phyloP scores from a whole-genome alignment of 176 grass and related monocot genomes.

The Typha latifolia region DNA sequence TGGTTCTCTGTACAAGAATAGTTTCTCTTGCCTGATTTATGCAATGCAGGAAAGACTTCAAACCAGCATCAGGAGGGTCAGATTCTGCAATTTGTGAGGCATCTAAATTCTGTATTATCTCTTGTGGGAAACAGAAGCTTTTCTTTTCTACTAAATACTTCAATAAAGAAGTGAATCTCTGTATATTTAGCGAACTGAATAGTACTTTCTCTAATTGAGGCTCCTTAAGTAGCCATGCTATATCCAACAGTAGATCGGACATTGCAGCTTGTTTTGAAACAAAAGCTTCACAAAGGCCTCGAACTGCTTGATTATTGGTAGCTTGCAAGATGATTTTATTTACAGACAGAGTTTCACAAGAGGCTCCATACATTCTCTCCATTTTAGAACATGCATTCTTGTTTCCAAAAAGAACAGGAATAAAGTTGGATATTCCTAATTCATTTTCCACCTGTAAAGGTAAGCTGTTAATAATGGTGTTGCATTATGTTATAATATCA shows the following conservation, averaged over 20 bases:
- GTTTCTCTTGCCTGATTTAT: too few relatives aligned
- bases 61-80: background rate
- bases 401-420: conserved; percentile 75
- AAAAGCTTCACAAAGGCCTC: conserved; percentile 18
- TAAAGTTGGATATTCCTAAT: conserved; percentile 88
- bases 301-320: conserved; percentile 14
- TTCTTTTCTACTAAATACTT: conserved; percentile 57
- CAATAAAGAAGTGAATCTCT: conserved; percentile 56
- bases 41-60: too few relatives aligned
- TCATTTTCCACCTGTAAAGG: conserved; percentile 78
- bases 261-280: conserved; percentile 41
- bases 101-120: conserved; percentile 45
- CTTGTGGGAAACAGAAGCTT: conserved; percentile 53
- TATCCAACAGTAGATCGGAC: conserved; percentile 63
- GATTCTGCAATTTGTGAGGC: conserved; percentile 35
- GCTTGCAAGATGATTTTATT: conserved; percentile 11
- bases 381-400: conserved; percentile 67
- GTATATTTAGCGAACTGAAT: conserved; percentile 47
- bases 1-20: too few relatives aligned
- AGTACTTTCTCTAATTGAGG: conserved; percentile 37
- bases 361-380: conserved; percentile 48
- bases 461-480: too few relatives aligned
- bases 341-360: conserved; percentile 17
- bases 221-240: conserved; percentile 81
- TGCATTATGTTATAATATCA: too few relatives aligned